Conservation (phyloP, 306 rosid species). For the Heteromeles arbutifolia region DNA sequence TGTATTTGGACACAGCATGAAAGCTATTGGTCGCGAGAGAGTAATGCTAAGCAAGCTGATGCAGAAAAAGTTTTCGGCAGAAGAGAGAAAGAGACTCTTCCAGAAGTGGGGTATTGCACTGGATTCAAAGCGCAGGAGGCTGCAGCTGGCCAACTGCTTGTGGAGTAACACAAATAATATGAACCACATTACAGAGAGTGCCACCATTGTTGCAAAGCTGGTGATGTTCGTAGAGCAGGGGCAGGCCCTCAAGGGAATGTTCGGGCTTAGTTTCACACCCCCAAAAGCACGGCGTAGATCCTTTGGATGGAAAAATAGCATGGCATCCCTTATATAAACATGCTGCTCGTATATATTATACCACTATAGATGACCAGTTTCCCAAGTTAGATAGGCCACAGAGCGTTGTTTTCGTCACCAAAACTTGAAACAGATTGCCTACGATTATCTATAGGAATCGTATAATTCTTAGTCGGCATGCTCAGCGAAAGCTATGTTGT, state of each 20-base stretch:
- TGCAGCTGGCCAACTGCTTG: conserved; percentile 59
- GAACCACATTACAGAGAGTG: conserved; percentile 65
- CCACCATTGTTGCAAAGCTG: conserved; percentile 71
- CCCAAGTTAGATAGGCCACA: conserved; percentile 1
- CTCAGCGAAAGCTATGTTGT: conserved; percentile 1
- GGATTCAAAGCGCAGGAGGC: conserved; percentile 83
- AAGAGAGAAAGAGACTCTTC: conserved; percentile 60
- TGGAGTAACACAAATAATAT: conserved; percentile 57
- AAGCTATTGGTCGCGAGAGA: conserved; percentile 68
- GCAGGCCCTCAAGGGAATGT: conserved; percentile 80
- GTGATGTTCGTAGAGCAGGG: conserved; percentile 77
- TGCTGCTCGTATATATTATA: not conserved
- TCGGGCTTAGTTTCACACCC: conserved; percentile 84
- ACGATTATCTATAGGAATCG: conserved; percentile 1
- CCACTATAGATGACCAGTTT: not conserved
- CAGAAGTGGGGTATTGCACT: conserved; percentile 66
- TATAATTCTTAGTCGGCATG: conserved; percentile 7
- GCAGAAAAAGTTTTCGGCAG: conserved; percentile 65
- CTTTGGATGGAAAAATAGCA: conserved; percentile 58
- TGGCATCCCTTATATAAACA: conserved; percentile 35
- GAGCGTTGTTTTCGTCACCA: not conserved
- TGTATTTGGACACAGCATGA: conserved; percentile 44
- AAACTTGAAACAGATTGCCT: conserved; percentile 1
- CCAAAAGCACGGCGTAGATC: conserved; percentile 46
- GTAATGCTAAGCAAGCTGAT: conserved; percentile 65